Percentiles rank a stretch among this genome's conserved stretches.
Conservation (phyloP, 805 yeast species). For the Komagataella ulmi region DNA sequence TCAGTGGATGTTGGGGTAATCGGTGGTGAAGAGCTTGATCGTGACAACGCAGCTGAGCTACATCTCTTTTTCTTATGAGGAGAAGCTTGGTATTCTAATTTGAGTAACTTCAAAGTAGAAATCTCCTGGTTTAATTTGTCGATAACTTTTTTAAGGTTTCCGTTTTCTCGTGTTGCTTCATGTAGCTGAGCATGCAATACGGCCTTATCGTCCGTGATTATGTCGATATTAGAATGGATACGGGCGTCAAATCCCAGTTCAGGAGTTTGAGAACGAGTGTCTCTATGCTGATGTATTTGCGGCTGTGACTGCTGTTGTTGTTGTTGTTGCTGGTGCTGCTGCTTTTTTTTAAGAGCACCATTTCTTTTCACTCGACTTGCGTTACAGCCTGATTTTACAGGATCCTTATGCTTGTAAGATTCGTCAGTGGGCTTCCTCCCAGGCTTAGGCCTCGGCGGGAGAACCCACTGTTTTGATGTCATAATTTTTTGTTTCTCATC, state of each 20-base stretch:
- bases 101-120: constrained; percentile 14
- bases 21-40: constrained; percentile 10
- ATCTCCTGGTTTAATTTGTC: constrained; percentile 26
- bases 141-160: constrained; percentile 26
- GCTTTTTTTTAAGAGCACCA: background rate
- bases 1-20: constrained; percentile 1
- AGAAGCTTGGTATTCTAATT: constrained; percentile 6
- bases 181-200: constrained; percentile 25
- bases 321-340: constrained; percentile 1
- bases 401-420: constrained; percentile 1
- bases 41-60: constrained; percentile 1
- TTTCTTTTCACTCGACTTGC: background rate
- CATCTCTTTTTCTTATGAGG: background rate
- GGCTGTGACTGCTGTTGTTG: background rate
- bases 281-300: constrained; percentile 2
- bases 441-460: constrained; percentile 45
- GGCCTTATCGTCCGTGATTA: constrained; percentile 14
- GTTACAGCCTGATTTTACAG: background rate
- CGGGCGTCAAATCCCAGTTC: constrained; percentile 14
- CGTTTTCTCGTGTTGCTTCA: constrained; percentile 27
- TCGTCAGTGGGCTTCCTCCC: constrained; percentile 22
- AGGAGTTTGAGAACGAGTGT: constrained; percentile 3
- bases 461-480: constrained; percentile 30
- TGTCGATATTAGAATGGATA: constrained; percentile 21
- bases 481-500: constrained; percentile 13